phyloP scores from a whole-genome alignment of 2,329 filamentous ascomycete genomes.

The Cercospora canescens region DNA sequence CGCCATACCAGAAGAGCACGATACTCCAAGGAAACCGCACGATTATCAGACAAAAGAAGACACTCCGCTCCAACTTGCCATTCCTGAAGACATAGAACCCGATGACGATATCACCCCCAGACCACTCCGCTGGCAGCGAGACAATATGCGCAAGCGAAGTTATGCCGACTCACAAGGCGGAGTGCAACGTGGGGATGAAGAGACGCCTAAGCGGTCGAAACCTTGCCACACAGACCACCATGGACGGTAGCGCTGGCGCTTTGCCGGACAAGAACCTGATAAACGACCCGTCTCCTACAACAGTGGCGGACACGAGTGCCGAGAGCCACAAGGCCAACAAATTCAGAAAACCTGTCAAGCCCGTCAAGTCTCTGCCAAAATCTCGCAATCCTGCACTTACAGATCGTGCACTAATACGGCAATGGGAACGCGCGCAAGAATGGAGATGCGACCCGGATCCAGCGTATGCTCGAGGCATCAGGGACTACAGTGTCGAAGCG shows the following conservation, averaged over 20 bases:
- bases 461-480: not conserved
- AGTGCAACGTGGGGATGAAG: constrained; percentile 20
- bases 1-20: not conserved
- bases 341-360: not conserved
- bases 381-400: not conserved
- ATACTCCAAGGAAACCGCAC: not conserved
- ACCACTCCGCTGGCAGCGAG: constrained; percentile 13
- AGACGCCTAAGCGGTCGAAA: constrained; percentile 24
- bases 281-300: not conserved
- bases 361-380: not conserved
- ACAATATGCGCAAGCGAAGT: constrained; percentile 21
- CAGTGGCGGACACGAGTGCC: not conserved
- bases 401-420: not conserved
- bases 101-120: constrained; percentile 24
- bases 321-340: not conserved
- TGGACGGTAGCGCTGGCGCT: not conserved
- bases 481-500: constrained; percentile 3
- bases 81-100: constrained; percentile 16
- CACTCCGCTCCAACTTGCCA: not conserved
- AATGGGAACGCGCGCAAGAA: constrained; percentile 1
- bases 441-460: constrained; percentile 6
- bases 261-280: not conserved
- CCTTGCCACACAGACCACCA: not conserved
- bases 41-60: not conserved
- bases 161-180: constrained; percentile 23